Evolutionary conservation across 192 early-diverging fungal genomes (phyloP), one percentile per base, ranked within the genome.

Genomic region (Coemansia sp.): DNA sequence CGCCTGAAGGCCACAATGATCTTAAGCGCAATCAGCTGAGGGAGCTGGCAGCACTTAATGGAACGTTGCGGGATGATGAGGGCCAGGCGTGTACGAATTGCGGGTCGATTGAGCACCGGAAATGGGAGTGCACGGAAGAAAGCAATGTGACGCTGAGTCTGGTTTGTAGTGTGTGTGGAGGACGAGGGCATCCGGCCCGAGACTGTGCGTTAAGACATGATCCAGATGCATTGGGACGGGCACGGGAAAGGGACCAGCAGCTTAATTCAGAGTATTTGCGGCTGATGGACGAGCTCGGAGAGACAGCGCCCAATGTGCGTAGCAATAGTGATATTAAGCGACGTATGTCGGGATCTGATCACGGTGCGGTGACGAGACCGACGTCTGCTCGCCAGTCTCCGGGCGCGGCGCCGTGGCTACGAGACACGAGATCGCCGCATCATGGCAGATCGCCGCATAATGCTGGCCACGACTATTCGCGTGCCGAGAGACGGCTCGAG

Each of bases 1-100:
- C 88, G 13, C 97, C 97, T 5, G 97, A 98, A 65, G 92, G 90
- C 9, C 92, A 96, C 61, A 98, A 98, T 71, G 93, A 96, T 68
- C 74, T 96, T 45, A 98, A 98, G 74, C 85, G 93, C 58, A 88
- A 88, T 79, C 97, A 98, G 78, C 74, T 98, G 62, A 88, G 97
- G 54, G 93, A 96, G 66, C 79, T 98, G 65, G 97, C 97, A 3
- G 90, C 90, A 18, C 77, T 98, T 47, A 98, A 98, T 73, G 97
- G 97, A 61, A 98, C 97, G 4, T 74, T 98, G 43, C 84, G 97
- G 39, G 95, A 97, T 62, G 95, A 97, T 66, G 94, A 96, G 77
- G 90, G 89, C 56, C 93, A 96, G 73, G 90, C 90, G 2, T 98
- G 97, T 71, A 84, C 85, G 54, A 97, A 97, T 75, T 98, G 97